Evolutionary conservation across 805 yeast species (phyloP), one percentile per base, ranked within the genome.

Genomic region (Pichia manshurica): DNA sequence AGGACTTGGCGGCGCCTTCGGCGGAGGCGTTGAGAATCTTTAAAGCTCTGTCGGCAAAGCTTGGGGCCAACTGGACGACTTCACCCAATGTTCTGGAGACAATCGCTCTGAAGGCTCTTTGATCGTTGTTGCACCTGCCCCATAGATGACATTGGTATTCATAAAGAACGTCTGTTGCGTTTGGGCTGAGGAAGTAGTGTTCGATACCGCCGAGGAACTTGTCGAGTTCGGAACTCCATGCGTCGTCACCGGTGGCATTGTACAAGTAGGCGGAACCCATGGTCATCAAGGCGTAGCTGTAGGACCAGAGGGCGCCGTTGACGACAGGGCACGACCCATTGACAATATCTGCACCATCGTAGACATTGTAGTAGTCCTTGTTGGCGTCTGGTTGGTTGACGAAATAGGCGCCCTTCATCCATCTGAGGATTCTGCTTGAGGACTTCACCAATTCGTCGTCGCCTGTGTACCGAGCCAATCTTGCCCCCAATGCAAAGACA

Each of bases 401-500:
- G 40, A 84, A 74, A 3, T 67, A 58, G 5, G 70, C 72, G 7
- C 69, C 77, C 22, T 61, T 65, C 75, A 87, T 71, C 98, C 98
- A 90, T 53, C 85, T 79, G 76, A 86, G 89, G 15, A 84, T 80
- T 53, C 71, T 72, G 52, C 80, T 85, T 37, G 88, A 84, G 78
- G 87, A 82, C 12, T 80, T 85, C 13, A 77, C 77, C 56, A 87
- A 89, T 0, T 87, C 70, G 29, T 72, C 73, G 66, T 90, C 87
- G 28, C 75, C 75, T 1, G 95, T 84, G 65, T 79, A 90, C 57
- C 96, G 74, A 1, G 93, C 95, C 55, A 90, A 73, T 53, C 97
- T 74, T 1, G 96, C 95, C 10, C 86, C 95, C 37, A 90, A 63
- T 53, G 87, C 87, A 77, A 89, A 89, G 45, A 90, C 70, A 45